A percentile compares a stretch with the other conserved stretches of the same genome.
phyloP scores from a whole-genome alignment of 495 filamentous ascomycete genomes.

The Hyaloscypha variabilis region DNA sequence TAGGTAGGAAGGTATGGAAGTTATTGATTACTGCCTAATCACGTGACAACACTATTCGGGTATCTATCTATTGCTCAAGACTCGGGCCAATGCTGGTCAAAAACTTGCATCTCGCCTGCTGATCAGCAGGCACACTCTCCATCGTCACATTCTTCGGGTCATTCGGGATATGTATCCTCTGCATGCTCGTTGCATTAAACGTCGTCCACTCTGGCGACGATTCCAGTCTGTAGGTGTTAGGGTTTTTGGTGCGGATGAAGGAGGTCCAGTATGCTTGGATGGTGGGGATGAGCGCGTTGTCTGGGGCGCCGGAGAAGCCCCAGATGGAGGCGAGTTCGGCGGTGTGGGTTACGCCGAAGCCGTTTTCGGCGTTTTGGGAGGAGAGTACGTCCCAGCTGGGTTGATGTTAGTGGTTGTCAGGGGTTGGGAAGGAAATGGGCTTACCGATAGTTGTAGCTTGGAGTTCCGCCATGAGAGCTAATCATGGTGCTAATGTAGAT shows the following conservation, averaged over 20 bases:
- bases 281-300: constrained; percentile 37
- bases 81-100: constrained; percentile 51
- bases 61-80: not conserved
- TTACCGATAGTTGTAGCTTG: constrained; percentile 67
- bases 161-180: constrained; percentile 56
- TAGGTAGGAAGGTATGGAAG: too few species aligned
- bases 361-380: constrained; percentile 44
- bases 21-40: too few species aligned
- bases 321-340: constrained; percentile 66
- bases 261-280: constrained; percentile 72
- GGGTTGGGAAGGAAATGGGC: not conserved
- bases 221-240: constrained; percentile 55
- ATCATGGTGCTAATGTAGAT: constrained; percentile 56
- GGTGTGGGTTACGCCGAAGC: constrained; percentile 64
- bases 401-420: not conserved
- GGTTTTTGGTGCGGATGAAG: constrained; percentile 66
- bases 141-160: constrained; percentile 51
- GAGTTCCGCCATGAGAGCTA: constrained; percentile 36
- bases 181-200: constrained; percentile 32
- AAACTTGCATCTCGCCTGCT: constrained; percentile 55
- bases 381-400: constrained; percentile 56
- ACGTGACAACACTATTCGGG: too few species aligned
- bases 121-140: constrained; percentile 53
- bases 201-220: constrained; percentile 47
- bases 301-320: constrained; percentile 38